Percentiles rank a stretch among this genome's conserved stretches.
Conservation (phyloP, 2,329 filamentous ascomycete species). For the Epicoccum nigrum region DNA sequence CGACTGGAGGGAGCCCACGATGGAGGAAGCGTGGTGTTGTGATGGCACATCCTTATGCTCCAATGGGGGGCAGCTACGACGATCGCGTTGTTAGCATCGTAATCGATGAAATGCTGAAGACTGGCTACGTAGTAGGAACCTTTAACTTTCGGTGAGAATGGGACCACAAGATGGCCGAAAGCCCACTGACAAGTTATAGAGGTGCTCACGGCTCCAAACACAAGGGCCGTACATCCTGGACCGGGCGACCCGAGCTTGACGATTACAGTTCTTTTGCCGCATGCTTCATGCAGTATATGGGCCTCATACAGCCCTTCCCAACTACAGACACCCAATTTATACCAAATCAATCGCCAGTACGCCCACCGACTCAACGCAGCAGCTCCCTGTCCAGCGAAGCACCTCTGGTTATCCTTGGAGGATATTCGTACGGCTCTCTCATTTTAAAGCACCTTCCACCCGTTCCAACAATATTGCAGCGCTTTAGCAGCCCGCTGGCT, state of each 20-base stretch:
- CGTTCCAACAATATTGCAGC: conserved; percentile 59
- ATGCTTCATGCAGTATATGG: conserved; percentile 77
- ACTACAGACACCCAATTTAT: conserved; percentile 20
- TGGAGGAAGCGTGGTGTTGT: conserved; percentile 62
- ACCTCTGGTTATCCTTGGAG: conserved; percentile 66
- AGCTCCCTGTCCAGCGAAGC: conserved; percentile 1
- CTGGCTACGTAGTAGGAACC: conserved; percentile 78
- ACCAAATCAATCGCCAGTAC: conserved; percentile 23
- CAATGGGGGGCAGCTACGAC: conserved; percentile 83
- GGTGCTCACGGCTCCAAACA: conserved; percentile 70
- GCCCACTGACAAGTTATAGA: conserved; percentile 54
- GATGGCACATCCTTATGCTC: conserved; percentile 89
- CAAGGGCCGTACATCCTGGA: conserved; percentile 84
- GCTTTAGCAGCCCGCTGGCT: conserved; percentile 61
- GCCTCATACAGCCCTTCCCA: conserved; percentile 54
- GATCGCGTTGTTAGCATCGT: conserved; percentile 77
- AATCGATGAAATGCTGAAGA: conserved; percentile 66
- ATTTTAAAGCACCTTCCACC: conserved; percentile 76
- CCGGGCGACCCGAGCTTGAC: conserved; percentile 75
- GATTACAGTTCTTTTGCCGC: conserved; percentile 86
- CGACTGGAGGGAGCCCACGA: conserved; percentile 1
- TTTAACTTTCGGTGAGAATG: conserved; percentile 83
- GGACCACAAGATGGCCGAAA: fast-evolving
- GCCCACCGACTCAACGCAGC: neutral
- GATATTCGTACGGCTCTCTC: conserved; percentile 91